Conservation (phyloP, 345 rosid species). For the Hypericum androsaemum region DNA sequence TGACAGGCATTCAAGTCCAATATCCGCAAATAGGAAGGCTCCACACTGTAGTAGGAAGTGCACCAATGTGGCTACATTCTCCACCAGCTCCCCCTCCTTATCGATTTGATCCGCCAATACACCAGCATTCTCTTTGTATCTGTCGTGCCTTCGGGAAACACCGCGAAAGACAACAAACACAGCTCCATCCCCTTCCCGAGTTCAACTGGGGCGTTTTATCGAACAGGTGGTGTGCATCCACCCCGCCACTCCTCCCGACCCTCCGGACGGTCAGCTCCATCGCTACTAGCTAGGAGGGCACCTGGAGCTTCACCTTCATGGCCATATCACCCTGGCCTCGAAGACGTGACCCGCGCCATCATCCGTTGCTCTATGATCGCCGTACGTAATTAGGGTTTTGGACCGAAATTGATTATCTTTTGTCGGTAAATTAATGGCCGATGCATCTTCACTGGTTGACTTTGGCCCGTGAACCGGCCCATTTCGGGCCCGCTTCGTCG, state of each 20-base stretch:
- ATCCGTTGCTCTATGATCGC: no score
- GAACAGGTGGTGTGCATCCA: constrained; percentile 1
- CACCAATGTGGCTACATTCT: constrained; percentile 12
- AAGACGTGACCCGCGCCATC: not conserved
- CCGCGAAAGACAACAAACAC: constrained; percentile 14
- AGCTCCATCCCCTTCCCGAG: not conserved
- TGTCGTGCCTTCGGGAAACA: constrained; percentile 14
- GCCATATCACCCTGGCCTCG: not conserved
- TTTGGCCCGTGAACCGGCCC: no score
- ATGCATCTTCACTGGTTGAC: no score
- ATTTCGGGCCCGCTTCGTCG: no score
- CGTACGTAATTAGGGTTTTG: no score
- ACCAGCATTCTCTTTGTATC: constrained; percentile 13
- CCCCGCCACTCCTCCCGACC: not conserved
- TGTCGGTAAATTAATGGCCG: no score
- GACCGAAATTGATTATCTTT: no score
- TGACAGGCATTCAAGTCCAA: constrained; percentile 54
- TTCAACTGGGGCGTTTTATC: not conserved
- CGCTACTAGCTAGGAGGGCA: not conserved
- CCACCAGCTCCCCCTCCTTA: constrained; percentile 8
- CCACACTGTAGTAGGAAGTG: constrained; percentile 21
- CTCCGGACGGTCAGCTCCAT: not conserved
- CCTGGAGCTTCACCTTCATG: constrained; percentile 4
- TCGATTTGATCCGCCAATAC: constrained; percentile 23
- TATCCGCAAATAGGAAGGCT: constrained; percentile 28